Base-by-base conservation (phyloP, 805 yeast genomes). In the Wickerhamiella brachini region DNA sequence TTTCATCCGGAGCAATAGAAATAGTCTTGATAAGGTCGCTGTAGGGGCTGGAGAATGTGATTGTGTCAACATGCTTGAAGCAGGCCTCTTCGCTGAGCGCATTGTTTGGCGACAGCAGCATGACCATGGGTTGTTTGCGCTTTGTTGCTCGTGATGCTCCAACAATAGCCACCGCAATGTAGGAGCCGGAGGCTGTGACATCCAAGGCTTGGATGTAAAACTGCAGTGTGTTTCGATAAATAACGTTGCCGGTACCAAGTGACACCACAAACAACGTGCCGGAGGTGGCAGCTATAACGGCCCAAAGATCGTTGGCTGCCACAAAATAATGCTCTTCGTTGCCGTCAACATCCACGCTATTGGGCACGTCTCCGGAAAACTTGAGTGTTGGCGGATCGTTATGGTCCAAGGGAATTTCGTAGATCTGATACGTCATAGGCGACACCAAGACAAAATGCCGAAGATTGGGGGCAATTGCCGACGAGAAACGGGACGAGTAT, bases 191-290 rank as follows among this genome's bases (percentile, higher is more conserved):
- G 0, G 79, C 76, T 9, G 90, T 76, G 1, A 88, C 71, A 37
- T 86, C 83, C 46, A 86, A 71, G 60, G 95, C 86, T 49, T 95
- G 66, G 38, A 89, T 82, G 0, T 90, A 89, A 61, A 85, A 84
- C 50, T 75, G 76, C 10, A 86, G 80, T 39, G 76, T 69, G 60
- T 84, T 79, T 0, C 85, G 76, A 65, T 83, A 85, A 1, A 88
- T 69, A 0, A 83, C 78, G 53, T 71, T 70, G 2, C 95, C 95
- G 12, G 62, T 64, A 10, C 68, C 69, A 15, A 85, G 61, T 59
- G 83, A 85, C 51, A 78, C 74, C 1, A 86, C 79, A 51, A 86
- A 68, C 53, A 88, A 68, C 29, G 80, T 73, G 0, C 95, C 95
- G 51, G 78, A 71, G 0, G 88, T 78, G 3, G 84, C 93, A 0